Base-by-base conservation (phyloP, 2,329 filamentous ascomycete genomes). In the Periconia macrospinosa region DNA sequence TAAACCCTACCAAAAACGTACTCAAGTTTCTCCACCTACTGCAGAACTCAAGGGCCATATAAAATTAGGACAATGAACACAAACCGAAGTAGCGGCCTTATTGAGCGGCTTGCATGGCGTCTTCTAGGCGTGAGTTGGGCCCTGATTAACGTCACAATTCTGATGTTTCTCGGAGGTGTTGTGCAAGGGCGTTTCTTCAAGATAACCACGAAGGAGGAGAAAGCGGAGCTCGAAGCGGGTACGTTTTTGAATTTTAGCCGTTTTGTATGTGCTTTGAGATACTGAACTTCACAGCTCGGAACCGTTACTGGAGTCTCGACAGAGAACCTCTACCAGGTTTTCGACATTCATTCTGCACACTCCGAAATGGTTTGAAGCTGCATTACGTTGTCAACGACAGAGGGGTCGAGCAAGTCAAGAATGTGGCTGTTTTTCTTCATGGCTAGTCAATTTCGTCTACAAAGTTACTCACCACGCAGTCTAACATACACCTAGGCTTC, bases 351-450 rank as follows among this genome's bases (percentile, higher is more conserved):
- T 83, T 85, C 59, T 73, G 82, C 56, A 78, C 72, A 42, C 72
- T 83, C 14, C 71, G 71, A 37, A 76, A 73, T 54, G 79, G 80
- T 1, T 72, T 79, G 55, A 79, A 78, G 58, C 76, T 86, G 27
- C 83, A 86, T 64, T 85, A 85, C 60, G 71, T 85, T 49, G 74
- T 74, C 61, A 48, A 56, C 19, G 19, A 15, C 14, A 30, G 45
- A 41, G 45, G 19, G 3, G 17, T 23, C 46, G 53, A 56, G 10
- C 56, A 57, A 20, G 73, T 61, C 55, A 73, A 57, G 48, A 69
- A 67, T 49, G 66, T 85, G 15, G 74, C 82, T 20, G 75, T 85
- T 41, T 81, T 85, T 59, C 70, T 85, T 17, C 83, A 86, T 65
- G 83, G 69, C 65, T 47, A 49, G 55, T 18, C 33, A 23, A 18